Base-by-base conservation (phyloP, 176 grass and related monocot genomes). In the Oryza meridionalis region DNA sequence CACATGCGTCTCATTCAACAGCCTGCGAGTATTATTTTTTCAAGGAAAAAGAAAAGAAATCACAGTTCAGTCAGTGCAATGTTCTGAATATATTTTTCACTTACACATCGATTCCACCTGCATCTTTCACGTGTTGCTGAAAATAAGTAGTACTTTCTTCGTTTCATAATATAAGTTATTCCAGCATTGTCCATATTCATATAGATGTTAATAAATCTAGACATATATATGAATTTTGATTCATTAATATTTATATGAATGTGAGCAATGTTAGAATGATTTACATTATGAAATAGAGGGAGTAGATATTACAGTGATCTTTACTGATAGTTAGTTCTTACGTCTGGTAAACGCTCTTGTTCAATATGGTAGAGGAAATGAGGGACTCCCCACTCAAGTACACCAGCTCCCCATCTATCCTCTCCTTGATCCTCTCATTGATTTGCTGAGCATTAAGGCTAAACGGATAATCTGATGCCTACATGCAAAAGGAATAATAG, bases 401-500 rank as follows among this genome's bases (percentile, higher is more conserved):
- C 42, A 74, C 68, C 9, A 97, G 83, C 50, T 97, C 90, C 32
- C 83, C 81, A 4, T 85, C 74, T 33, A 92, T 81, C 81, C 90
- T 85, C 0, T 90, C 73, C 1, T n/a, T 45, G 61, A 94, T 94
- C 29, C 81, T 92, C n/a, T 85, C 76, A 42, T 97, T 69, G 44
- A 97, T 92, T 38, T 94, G 77, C 26, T 73, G 46, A 49, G 92
- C 82, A 38, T 46, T 94, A 66, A 92, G 88, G 26, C 59, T 87
- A 64, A 94, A 84, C n/a, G 83, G 92, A 33, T 94, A 84, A 65
- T 97, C 92, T 33, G 94, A 97, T 37, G 94, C 94, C 92, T 97
- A 40, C 6, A 49, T 37, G 22, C 21, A 24, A 19, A 62, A 24
- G 2, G 0, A 62, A 24, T n/a, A 51, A 43, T 43, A 9, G 9